Base-by-base conservation (phyloP, 139 green algal species). In the Coelastrella sp. region DNA sequence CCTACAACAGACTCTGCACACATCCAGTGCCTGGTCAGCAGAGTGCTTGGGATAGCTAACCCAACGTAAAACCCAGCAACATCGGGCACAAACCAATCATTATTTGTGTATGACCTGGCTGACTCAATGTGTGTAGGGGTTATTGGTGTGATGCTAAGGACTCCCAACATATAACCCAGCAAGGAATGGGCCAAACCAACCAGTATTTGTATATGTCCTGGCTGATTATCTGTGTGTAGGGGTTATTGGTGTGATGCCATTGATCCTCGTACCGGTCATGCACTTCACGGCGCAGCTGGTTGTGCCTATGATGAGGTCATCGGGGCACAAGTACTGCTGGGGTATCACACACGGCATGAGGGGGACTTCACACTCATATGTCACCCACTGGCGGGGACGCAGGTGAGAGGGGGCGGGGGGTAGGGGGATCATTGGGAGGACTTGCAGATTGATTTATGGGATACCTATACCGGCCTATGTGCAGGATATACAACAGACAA, bases 241-340 rank as follows among this genome's bases (percentile, higher is more conserved):
- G 74, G 74, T 17, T 90, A 85, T 74, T 90, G 86, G 86, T 56
- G 14, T 47, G 75, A 90, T 68, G 60, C 59, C 13, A 16, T 86
- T 7, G 77, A 90, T 73, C 86, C 86, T 13, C 86, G 86, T 5
- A 90, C 75, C 13, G 86, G 86, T 7, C 47, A 17, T 10, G 86
- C 86, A 3, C 56, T 90, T 59, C 61, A 79, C 54, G 17, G 86
- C 13, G n/a, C 58, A 14, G 20, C 86, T 14, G 77, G 61, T 4
- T 14, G 16, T 65, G 47, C 17, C 4, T 90, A 86, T 73, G 77
- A 90, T 59, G 86, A 90, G 23, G 86, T 79, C 5, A 90, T 86
- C 3, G 86, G 86, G 14, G 86, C 86, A 23, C n/a, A 78, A 56
- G 86, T 90, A 32, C 47, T 90, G 77, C 86, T 90, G 61, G 86